These are phyloP conservation scores for Copromyces sp. DNA, from an alignment of 495 filamentous ascomycete species.

Conservation along the genomic window DNA sequence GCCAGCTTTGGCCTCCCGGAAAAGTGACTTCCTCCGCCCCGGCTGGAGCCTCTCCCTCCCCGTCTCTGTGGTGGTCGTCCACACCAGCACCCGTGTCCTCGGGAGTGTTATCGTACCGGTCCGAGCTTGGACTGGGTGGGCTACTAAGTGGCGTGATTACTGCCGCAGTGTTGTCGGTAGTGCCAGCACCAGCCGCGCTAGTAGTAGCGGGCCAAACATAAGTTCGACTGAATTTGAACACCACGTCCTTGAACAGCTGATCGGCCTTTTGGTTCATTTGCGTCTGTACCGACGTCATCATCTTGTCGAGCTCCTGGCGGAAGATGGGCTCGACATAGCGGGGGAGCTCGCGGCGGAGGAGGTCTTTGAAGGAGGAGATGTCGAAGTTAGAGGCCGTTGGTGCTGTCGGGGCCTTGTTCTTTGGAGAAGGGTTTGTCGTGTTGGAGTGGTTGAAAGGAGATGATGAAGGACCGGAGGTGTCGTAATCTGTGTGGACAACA, in stretches of 20 bases:
- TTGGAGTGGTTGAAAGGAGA: neutral
- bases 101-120: neutral
- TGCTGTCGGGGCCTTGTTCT: neutral
- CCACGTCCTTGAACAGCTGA: conserved; percentile 11
- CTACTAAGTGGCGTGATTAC: neutral
- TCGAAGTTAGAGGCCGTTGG: neutral
- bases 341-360: conserved; percentile 12
- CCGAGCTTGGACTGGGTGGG: neutral
- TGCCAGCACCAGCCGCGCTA: neutral
- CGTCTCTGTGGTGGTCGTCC: neutral
- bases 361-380: conserved; percentile 3
- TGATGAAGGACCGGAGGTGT: neutral
- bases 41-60: neutral
- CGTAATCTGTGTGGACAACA: neutral
- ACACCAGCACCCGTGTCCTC: neutral
- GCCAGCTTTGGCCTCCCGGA: neutral
- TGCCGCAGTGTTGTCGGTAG: neutral
- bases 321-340: conserved; percentile 9
- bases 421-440: neutral
- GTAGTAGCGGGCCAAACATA: neutral
- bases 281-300: conserved; percentile 9
- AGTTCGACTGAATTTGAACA: conserved; percentile 10
- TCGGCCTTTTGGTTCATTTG: conserved; percentile 9
- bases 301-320: conserved; percentile 15
- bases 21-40: neutral